Conservation (phyloP, 768 basidiomycete species). For the Neoboletus magnificus region DNA sequence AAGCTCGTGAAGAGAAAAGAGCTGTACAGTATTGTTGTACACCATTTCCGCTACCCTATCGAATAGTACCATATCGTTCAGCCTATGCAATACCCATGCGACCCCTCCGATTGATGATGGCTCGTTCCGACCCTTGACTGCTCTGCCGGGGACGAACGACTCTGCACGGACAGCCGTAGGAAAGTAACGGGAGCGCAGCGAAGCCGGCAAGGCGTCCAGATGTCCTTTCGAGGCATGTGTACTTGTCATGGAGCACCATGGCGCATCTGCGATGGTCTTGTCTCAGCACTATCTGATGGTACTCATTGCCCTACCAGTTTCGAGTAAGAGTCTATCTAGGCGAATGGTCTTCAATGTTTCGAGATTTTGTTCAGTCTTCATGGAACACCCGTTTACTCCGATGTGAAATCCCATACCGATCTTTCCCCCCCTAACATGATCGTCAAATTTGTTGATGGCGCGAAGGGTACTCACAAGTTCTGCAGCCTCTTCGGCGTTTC, state of each 20-base stretch:
- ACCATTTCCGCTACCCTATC: conserved; percentile 54
- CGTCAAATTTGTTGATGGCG: not conserved
- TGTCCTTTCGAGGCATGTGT: conserved; percentile 59
- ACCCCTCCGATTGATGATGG: conserved; percentile 63
- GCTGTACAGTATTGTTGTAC: conserved; percentile 59
- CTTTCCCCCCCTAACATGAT: conserved; percentile 33
- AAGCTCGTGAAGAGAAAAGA: conserved; percentile 52
- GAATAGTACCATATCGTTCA: conserved; percentile 45
- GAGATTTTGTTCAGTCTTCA: conserved; percentile 71
- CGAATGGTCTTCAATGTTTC: conserved; percentile 52
- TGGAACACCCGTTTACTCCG: conserved; percentile 71
- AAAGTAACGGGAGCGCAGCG: conserved; percentile 48
- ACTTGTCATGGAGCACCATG: conserved; percentile 70
- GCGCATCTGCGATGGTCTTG: conserved; percentile 46
- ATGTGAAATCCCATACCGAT: conserved; percentile 61
- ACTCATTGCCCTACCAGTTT: conserved; percentile 54
- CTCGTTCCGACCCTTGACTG: conserved; percentile 78
- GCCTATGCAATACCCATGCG: conserved; percentile 63
- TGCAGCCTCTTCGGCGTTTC: conserved; percentile 53
- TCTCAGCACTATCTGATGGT: not conserved
- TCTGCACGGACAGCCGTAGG: conserved; percentile 54
- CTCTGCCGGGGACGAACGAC: conserved; percentile 52
- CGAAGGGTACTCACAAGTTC: conserved; percentile 55
- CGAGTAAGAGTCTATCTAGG: conserved; percentile 60
- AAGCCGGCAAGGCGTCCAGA: conserved; percentile 45